Percentiles rank a stretch among this genome's conserved stretches.
Evolutionary conservation across 2,329 filamentous ascomycete genomes (phyloP).

Genomic region (Calonectria multiphialidica): DNA sequence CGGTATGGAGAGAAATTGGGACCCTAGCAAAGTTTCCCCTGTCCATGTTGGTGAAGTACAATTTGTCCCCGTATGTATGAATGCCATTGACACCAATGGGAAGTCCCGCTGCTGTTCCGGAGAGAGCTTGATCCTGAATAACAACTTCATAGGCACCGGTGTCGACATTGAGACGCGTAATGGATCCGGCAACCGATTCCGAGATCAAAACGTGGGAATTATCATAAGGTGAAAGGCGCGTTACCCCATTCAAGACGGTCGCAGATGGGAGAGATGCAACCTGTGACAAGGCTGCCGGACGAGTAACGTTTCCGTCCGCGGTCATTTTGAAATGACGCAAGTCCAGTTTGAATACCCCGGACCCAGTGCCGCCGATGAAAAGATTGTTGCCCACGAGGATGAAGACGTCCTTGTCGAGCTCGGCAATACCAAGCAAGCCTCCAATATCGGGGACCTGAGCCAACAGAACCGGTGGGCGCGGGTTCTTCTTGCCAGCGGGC

Average conservation of each 20-base stretch:
- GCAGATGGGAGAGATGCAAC: neutral
- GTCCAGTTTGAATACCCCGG: neutral
- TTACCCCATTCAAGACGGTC: neutral
- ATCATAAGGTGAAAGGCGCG: neutral
- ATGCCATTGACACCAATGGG: neutral
- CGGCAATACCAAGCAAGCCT: neutral
- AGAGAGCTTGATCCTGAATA: neutral
- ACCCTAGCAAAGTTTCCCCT: neutral
- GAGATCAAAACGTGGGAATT: neutral
- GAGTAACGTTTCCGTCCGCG: neutral
- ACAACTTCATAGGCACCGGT: neutral
- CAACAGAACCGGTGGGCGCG: neutral
- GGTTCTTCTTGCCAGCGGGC: neutral
- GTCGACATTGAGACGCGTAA: neutral
- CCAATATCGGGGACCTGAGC: neutral
- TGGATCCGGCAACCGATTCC: neutral
- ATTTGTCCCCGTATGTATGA: neutral
- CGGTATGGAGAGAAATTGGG: neutral
- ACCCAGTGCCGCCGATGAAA: neutral
- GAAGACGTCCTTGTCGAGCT: neutral
- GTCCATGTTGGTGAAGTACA: neutral
- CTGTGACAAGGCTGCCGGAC: neutral
- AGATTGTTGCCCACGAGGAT: neutral
- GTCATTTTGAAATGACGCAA: neutral
- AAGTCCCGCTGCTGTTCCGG: neutral